These are phyloP conservation scores for Penstemon newberryi DNA, from an alignment of 257 asterid species.

Conservation along the genomic window DNA sequence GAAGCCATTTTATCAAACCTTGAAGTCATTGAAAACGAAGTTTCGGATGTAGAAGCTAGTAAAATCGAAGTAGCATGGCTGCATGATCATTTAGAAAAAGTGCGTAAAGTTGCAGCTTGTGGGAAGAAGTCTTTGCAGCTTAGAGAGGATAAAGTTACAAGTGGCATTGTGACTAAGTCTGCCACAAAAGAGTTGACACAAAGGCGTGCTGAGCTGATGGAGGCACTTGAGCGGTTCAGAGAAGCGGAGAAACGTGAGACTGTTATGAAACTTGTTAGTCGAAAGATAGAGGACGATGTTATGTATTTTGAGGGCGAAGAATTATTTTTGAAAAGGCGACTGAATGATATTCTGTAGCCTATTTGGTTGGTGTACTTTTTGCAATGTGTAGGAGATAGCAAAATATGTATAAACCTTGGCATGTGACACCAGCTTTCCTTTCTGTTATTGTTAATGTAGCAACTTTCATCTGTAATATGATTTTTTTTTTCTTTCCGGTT, in stretches of 20 bases:
- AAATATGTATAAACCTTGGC: no score
- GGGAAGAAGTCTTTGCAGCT: slow-evolving; percentile 18
- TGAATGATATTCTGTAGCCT: slow-evolving; percentile 24
- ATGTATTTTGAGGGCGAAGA: slow-evolving; percentile 32
- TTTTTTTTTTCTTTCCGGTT: no score
- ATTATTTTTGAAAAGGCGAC: slow-evolving; percentile 34
- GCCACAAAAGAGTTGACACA: slow-evolving; percentile 34
- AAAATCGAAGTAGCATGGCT: slow-evolving; percentile 41
- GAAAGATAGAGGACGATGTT: slow-evolving; percentile 29
- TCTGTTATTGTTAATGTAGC: no score
- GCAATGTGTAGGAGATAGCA: no score
- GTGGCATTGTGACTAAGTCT: slow-evolving; percentile 20
- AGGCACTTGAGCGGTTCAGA: slow-evolving; percentile 21
- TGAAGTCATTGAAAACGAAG: slow-evolving; percentile 32
- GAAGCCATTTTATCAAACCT: slow-evolving; percentile 30
- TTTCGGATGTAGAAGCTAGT: slow-evolving; percentile 31
- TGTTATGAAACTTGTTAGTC: slow-evolving; percentile 30
- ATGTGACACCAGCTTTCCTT: no score
- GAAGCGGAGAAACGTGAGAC: slow-evolving; percentile 31
- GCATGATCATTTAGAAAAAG: slow-evolving; percentile 26
- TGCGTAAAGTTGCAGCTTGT: slow-evolving; percentile 21
- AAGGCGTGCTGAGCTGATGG: slow-evolving; percentile 34
- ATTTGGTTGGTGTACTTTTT: no score
- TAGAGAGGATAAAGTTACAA: slow-evolving; percentile 22
- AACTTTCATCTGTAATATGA: no score